Evolutionary conservation across 73 alveolate species (phyloP).

Genomic region (Tetrahymena thermophila): DNA sequence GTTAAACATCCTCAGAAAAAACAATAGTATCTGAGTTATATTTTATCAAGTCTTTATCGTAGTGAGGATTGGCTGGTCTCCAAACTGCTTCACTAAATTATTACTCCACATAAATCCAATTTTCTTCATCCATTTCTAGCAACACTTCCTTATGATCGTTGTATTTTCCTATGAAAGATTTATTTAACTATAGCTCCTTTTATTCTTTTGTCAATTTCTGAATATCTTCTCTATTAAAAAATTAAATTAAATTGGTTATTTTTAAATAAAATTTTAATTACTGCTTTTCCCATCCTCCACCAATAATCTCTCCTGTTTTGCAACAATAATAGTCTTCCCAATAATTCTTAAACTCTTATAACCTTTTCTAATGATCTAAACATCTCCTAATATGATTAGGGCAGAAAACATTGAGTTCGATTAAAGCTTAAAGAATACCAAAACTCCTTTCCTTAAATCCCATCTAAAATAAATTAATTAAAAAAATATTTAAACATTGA

Average conservation of each 20-base stretch:
- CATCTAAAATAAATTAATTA: not conserved
- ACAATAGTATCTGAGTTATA: not conserved
- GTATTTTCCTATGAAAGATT: not conserved
- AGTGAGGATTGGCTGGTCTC: not conserved
- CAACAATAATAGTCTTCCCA: not conserved
- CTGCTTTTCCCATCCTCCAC: constrained; percentile 1
- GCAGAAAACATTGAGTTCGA: not conserved
- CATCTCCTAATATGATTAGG: not conserved
- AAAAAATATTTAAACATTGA: not conserved
- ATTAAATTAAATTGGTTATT: not conserved
- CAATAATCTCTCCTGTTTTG: not conserved
- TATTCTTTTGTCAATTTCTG: not conserved
- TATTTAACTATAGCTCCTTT: not conserved
- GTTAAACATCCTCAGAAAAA: not conserved
- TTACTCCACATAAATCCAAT: not conserved
- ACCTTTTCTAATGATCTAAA: not conserved
- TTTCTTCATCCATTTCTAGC: not conserved
- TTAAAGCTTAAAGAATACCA: not conserved
- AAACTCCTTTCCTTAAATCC: not conserved
- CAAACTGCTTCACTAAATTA: not conserved
- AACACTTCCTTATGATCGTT: not conserved
- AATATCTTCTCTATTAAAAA: not conserved
- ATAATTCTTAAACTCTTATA: not conserved
- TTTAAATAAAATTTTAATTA: not conserved
- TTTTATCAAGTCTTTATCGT: not conserved